Evolutionary conservation across 2,329 filamentous ascomycete genomes (phyloP).

Genomic region (Stenocarpella maydis): DNA sequence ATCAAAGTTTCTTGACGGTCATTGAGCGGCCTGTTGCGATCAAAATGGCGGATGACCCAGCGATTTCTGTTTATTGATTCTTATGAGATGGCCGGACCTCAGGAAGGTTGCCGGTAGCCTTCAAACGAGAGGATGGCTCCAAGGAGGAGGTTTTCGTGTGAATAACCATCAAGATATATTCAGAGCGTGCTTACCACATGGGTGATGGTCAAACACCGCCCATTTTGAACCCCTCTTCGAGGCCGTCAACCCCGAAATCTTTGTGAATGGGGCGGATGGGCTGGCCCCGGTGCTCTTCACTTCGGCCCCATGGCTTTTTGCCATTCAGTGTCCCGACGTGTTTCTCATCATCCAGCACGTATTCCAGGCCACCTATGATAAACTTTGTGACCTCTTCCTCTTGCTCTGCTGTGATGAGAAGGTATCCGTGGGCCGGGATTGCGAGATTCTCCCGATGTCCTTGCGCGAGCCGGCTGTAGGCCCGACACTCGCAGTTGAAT

Average conservation of each 20-base stretch:
- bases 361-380: not conserved
- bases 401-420: conserved; percentile 15
- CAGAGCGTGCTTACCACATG: conserved; percentile 20
- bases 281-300: not conserved
- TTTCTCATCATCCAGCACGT: not conserved
- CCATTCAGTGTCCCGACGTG: not conserved
- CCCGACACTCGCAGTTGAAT: conserved; percentile 36
- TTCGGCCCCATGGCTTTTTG: conserved; percentile 22
- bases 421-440: conserved; percentile 32
- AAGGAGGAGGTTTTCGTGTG: too few relatives aligned
- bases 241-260: not conserved
- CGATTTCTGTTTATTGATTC: too few relatives aligned
- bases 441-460: conserved; percentile 30
- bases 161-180: too few relatives aligned
- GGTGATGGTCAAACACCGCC: not conserved
- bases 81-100: too few relatives aligned
- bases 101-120: too few relatives aligned
- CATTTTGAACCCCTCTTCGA: not conserved
- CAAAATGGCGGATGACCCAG: too few relatives aligned
- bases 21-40: not conserved
- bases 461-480: conserved; percentile 35
- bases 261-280: conserved; percentile 36
- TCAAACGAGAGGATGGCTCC: too few relatives aligned
- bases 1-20: not conserved
- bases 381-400: not conserved